A percentile compares a stretch with the other conserved stretches of the same genome.
phyloP scores from a whole-genome alignment of 2,329 filamentous ascomycete genomes.

The Passalora sequoiae region DNA sequence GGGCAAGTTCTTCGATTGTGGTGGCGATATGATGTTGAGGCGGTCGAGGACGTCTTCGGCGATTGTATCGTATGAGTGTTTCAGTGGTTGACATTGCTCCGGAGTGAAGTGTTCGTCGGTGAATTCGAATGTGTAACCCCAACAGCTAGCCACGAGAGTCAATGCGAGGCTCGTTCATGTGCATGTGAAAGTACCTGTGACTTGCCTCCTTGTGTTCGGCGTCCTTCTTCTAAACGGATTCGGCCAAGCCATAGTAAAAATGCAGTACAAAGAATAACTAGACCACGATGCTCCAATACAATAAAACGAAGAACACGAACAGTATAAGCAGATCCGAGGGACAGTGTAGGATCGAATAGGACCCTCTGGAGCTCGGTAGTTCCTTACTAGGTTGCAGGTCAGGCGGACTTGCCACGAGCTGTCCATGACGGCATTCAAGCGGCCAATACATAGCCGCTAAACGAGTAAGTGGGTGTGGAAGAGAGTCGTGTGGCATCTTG shows the following conservation, averaged over 20 bases:
- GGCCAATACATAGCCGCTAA: too few relatives aligned
- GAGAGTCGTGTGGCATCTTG: too few relatives aligned
- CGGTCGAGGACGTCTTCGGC: conserved; percentile 61
- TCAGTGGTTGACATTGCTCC: conserved; percentile 56
- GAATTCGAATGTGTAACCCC: conserved; percentile 66
- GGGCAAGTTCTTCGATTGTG: conserved; percentile 35
- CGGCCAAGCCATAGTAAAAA: conserved; percentile 39
- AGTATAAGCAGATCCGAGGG: too few relatives aligned
- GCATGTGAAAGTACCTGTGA: conserved; percentile 18
- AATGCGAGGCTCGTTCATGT: conserved; percentile 16
- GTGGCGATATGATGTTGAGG: conserved; percentile 58
- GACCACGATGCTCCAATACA: too few relatives aligned
- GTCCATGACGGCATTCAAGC: too few relatives aligned
- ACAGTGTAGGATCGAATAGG: too few relatives aligned
- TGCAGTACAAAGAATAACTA: too few relatives aligned
- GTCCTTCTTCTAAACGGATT: conserved; percentile 41
- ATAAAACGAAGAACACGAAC: too few relatives aligned
- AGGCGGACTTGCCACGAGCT: too few relatives aligned
- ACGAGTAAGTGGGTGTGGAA: too few relatives aligned
- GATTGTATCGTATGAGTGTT: conserved; percentile 63
- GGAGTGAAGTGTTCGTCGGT: conserved; percentile 58
- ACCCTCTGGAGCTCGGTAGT: too few relatives aligned
- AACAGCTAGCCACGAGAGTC: conserved; percentile 41
- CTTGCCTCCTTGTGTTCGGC: conserved; percentile 41
- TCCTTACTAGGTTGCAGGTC: too few relatives aligned